phyloP scores from a whole-genome alignment of 768 basidiomycete genomes.

The Coprinellus micaceus region DNA sequence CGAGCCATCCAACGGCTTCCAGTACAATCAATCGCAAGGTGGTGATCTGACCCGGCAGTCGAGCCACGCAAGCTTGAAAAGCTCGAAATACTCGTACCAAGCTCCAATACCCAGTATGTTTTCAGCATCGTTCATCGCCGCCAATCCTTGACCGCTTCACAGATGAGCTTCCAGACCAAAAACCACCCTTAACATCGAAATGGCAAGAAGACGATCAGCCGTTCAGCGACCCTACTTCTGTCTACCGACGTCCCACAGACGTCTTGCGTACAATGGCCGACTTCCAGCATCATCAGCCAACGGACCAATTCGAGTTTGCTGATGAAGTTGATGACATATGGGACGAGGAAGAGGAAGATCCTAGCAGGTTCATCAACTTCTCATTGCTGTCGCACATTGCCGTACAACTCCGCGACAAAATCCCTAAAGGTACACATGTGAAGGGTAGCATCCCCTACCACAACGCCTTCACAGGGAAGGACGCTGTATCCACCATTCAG shows the following conservation, averaged over 20 bases:
- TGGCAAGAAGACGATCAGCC: not conserved
- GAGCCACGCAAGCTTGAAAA: slow-evolving; percentile 10
- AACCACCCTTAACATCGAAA: not conserved
- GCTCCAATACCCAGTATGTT: not conserved
- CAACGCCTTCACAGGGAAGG: slow-evolving; percentile 88
- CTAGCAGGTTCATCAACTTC: slow-evolving; percentile 79
- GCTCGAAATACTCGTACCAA: slow-evolving; percentile 1
- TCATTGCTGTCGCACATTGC: slow-evolving; percentile 86
- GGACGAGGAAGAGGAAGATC: slow-evolving; percentile 50
- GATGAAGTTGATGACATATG: slow-evolving; percentile 51
- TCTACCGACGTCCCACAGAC: slow-evolving; percentile 34
- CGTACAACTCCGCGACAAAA: slow-evolving; percentile 84
- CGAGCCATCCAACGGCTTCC: not conserved
- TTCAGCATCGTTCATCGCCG: not conserved
- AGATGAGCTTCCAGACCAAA: not conserved
- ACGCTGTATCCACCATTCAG: slow-evolving; percentile 70
- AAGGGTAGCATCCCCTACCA: slow-evolving; percentile 93
- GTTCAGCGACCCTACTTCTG: slow-evolving; percentile 7
- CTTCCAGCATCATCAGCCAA: slow-evolving; percentile 10
- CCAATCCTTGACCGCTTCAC: not conserved
- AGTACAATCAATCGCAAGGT: not conserved
- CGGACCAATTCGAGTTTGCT: slow-evolving; percentile 22
- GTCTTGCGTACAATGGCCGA: slow-evolving; percentile 34
- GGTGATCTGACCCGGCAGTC: slow-evolving; percentile 1
- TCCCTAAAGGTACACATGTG: slow-evolving; percentile 81